Evolutionary conservation across 768 basidiomycete genomes (phyloP), one percentile per base, ranked within the genome.

Genomic region (Hortiboletus flavorubellus): DNA sequence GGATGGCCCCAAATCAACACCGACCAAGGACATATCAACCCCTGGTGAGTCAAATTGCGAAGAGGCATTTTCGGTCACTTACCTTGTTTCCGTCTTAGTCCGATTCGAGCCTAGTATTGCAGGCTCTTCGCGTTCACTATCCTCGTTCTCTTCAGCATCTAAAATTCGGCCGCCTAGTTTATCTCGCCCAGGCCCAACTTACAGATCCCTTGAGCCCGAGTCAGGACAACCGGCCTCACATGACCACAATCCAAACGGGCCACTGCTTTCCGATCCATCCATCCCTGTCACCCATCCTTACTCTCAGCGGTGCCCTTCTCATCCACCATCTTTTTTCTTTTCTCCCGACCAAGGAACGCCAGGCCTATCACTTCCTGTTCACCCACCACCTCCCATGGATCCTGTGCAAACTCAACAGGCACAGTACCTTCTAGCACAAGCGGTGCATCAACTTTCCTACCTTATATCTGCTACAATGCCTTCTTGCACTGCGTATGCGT

Each of bases 401-500:
- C 66, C 64, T 26, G 42, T 53, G 33, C 70, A 71, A 51, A 46
- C 69, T n/a, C 70, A 72, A n/a, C 68, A 75, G n/a, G 70, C 68
- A 31, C 75, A 77, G 18, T 65, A 65, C 43, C 64, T 71, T 45
- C 48, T 77, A 35, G 68, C 68, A 6, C 77, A 77, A 55, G 75
- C 75, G 12, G 72, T 77, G 65, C 73, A 76, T 6, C 69, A 74
- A 35, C 59, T 78, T 31, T 72, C 77, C 16, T 79, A 72, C 53
- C 46, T 77, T 11, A 59, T 78, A 51, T 72, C 70, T 34, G 52
- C 64, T 8, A 63, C 68, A 0, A 66, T 73, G 42, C 67, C 65
- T 29, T 31, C 67, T 49, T 71, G 62, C n/a, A 14, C 54, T 48
- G 42, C 47, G 48, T 67, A 59, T 44, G 23, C 53, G 30, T 40